These are phyloP conservation scores for Cryphonectria carpinicola DNA, from an alignment of 2,329 filamentous ascomycete genomes.

Conservation along the genomic window DNA sequence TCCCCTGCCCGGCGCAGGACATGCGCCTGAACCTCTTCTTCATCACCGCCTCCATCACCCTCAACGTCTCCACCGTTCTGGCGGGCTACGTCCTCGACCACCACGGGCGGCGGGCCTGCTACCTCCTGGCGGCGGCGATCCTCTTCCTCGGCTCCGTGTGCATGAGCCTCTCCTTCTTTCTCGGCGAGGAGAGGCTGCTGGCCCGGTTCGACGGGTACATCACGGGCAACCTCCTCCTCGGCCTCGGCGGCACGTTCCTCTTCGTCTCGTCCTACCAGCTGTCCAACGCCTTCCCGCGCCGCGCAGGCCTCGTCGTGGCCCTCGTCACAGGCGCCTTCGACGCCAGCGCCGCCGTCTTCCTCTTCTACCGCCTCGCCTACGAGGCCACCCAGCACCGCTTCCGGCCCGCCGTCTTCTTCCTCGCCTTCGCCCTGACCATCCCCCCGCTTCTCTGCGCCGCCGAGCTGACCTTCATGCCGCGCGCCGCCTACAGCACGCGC, in stretches of 20 bases:
- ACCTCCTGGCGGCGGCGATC: slow-evolving; percentile 62
- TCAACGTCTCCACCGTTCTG: slow-evolving; percentile 68
- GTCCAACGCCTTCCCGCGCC: slow-evolving; percentile 65
- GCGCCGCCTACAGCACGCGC: slow-evolving; percentile 43
- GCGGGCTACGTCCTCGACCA: slow-evolving; percentile 70
- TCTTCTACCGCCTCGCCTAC: slow-evolving; percentile 61
- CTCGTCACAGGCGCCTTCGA: slow-evolving; percentile 67
- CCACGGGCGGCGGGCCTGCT: slow-evolving; percentile 66
- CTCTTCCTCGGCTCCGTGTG: slow-evolving; percentile 63
- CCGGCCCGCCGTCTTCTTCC: slow-evolving; percentile 45
- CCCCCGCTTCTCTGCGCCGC: slow-evolving; percentile 42
- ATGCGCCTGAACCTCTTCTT: slow-evolving; percentile 70
- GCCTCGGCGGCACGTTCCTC: slow-evolving; percentile 65
- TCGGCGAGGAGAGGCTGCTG: slow-evolving; percentile 18
- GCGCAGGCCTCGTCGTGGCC: slow-evolving; percentile 63
- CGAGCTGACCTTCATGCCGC: slow-evolving; percentile 46
- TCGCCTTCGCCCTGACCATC: slow-evolving; percentile 41
- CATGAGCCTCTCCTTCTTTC: slow-evolving; percentile 35
- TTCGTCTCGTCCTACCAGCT: slow-evolving; percentile 69
- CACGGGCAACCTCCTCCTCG: slow-evolving; percentile 61
- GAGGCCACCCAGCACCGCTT: slow-evolving; percentile 46
- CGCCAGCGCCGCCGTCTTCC: slow-evolving; percentile 63
- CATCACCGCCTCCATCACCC: slow-evolving; percentile 43
- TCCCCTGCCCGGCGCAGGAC: slow-evolving; percentile 57
- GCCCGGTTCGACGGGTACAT: slow-evolving; percentile 61